Percentiles rank a stretch among this genome's conserved stretches.
Conservation (phyloP, 1,284 basidiomycete species). For the Neolentinus lepideus region DNA sequence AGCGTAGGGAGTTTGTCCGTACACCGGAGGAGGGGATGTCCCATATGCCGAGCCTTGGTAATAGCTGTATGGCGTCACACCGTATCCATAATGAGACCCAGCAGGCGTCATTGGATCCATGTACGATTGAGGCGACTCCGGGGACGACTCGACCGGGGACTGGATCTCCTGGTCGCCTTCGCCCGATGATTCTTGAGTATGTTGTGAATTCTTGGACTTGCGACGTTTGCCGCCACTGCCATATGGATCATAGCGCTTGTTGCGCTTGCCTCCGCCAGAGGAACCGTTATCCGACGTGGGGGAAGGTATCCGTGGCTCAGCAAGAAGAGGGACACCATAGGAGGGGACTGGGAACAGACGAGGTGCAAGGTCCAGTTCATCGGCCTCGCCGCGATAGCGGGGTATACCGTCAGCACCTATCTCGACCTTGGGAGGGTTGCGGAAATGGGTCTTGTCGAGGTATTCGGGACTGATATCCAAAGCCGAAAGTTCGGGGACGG, state of each 20-base stretch:
- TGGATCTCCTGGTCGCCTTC: not conserved
- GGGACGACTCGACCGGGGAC: not conserved
- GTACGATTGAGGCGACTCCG: not conserved
- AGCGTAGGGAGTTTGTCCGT: not conserved
- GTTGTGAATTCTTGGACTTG: slow-evolving; percentile 14
- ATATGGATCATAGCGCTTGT: slow-evolving; percentile 50
- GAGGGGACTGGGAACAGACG: slow-evolving; percentile 41
- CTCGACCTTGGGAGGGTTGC: slow-evolving; percentile 85
- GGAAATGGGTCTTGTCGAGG: slow-evolving; percentile 85
- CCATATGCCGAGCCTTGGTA: not conserved
- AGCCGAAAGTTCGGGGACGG: slow-evolving; percentile 80
- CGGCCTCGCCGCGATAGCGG: slow-evolving; percentile 75
- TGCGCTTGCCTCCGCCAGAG: slow-evolving; percentile 27
- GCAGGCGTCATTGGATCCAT: not conserved
- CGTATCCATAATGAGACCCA: not conserved
- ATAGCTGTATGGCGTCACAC: not conserved
- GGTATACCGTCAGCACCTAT: slow-evolving; percentile 76
- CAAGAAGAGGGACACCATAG: slow-evolving; percentile 38
- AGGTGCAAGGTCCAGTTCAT: slow-evolving; percentile 49
- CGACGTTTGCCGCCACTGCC: slow-evolving; percentile 20
- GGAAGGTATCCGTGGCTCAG: not conserved
- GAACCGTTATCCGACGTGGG: not conserved
- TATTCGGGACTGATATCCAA: slow-evolving; percentile 87
- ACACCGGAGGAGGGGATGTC: not conserved
- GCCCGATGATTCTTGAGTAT: slow-evolving; percentile 11